Conservation (phyloP, 257 asterid genomes). For the Solanum clarkiae region DNA sequence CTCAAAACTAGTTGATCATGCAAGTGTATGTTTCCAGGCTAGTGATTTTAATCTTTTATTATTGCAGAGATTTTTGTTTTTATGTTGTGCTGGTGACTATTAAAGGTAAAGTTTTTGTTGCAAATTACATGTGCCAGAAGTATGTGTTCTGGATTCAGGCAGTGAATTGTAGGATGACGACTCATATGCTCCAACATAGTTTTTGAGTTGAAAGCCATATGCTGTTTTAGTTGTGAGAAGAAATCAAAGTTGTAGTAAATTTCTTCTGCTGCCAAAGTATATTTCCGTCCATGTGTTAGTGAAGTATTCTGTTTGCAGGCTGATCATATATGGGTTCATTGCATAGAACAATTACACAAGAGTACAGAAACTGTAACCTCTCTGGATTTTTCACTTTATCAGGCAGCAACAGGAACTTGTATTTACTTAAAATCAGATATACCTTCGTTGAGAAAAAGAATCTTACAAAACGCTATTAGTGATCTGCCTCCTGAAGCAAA, state of each 20-base stretch:
- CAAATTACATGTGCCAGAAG: background rate
- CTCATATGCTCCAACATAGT: background rate
- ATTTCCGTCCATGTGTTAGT: background rate
- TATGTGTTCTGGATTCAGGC: background rate
- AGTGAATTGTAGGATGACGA: background rate
- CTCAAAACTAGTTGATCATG: background rate
- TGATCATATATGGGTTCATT: constrained; percentile 25
- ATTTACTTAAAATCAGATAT: constrained; percentile 7
- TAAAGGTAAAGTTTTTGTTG: background rate
- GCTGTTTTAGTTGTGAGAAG: background rate
- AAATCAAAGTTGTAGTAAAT: background rate
- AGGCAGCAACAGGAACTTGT: background rate
- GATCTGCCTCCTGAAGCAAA: constrained; percentile 24
- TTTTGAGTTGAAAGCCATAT: background rate
- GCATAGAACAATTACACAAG: constrained; percentile 25
- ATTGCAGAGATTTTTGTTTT: background rate
- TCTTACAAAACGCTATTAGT: constrained; percentile 16
- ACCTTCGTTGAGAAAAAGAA: constrained; percentile 10
- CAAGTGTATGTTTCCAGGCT: background rate
- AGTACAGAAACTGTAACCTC: constrained; percentile 7
- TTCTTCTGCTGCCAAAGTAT: background rate
- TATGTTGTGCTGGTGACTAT: background rate
- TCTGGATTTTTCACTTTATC: constrained; percentile 9
- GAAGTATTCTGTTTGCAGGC: constrained; percentile 24
- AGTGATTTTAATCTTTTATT: background rate